A percentile compares a stretch with the other conserved stretches of the same genome.
Conservation (phyloP, 2,329 filamentous ascomycete species). For the Fusarium sarcochroum region DNA sequence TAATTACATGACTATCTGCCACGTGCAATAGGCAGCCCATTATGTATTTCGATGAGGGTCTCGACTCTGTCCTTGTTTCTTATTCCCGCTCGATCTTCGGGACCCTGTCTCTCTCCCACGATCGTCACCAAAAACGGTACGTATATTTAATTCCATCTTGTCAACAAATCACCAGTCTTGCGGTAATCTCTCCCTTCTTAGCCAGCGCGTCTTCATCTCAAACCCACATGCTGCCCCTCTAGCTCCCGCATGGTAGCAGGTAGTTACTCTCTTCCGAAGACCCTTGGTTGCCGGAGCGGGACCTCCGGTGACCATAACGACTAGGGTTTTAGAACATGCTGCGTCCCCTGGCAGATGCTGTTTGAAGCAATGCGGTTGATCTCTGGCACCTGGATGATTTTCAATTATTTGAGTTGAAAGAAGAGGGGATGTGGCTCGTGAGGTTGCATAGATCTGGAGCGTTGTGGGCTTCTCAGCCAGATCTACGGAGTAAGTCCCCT, state of each 20-base stretch:
- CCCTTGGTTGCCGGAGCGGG: constrained; percentile 18
- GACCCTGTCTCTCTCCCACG: constrained; percentile 9
- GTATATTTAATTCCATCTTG: background rate
- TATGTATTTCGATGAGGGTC: constrained; percentile 1
- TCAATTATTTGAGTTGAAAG: background rate
- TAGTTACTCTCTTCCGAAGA: background rate
- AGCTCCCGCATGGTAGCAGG: constrained; percentile 11
- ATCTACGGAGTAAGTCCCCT: constrained; percentile 7
- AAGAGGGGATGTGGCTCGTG: constrained; percentile 17
- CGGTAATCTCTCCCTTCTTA: background rate
- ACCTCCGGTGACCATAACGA: constrained; percentile 11
- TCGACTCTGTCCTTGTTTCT: constrained; percentile 1
- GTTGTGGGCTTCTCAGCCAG: constrained; percentile 16
- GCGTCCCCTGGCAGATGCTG: constrained; percentile 9
- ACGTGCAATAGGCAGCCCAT: background rate
- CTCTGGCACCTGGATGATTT: constrained; percentile 3
- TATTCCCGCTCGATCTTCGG: constrained; percentile 24
- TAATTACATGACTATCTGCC: constrained; percentile 1
- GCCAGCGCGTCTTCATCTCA: background rate
- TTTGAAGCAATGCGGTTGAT: constrained; percentile 12
- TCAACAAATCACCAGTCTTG: too few relatives aligned
- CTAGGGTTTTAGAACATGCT: constrained; percentile 11
- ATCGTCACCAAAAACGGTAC: constrained; percentile 14
- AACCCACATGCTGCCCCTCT: constrained; percentile 9
- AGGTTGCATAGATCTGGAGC: constrained; percentile 27